Conservation (phyloP, 768 basidiomycete species). For the Boletus reticulatus region DNA sequence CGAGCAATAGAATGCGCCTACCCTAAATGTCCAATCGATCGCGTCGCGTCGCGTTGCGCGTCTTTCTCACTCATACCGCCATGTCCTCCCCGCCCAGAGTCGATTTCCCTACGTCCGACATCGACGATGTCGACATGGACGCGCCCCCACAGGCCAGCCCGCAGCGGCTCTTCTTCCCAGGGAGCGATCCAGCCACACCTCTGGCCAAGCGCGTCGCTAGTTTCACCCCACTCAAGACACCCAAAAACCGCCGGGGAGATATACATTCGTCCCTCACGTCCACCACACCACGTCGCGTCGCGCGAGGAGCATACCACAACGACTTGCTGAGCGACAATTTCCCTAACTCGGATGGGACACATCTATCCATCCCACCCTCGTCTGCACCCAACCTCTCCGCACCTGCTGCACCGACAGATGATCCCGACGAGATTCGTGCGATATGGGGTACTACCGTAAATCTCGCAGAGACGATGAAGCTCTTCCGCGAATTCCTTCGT, state of each 20-base stretch:
- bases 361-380: slow-evolving; percentile 56
- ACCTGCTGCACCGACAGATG: slow-evolving; percentile 59
- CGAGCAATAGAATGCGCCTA: slow-evolving; percentile 24
- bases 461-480: slow-evolving; percentile 85
- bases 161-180: slow-evolving; percentile 28
- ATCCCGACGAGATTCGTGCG: slow-evolving; percentile 82
- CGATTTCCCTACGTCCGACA: slow-evolving; percentile 61
- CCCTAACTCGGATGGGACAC: slow-evolving; percentile 57
- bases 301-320: slow-evolving; percentile 19
- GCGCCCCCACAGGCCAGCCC: slow-evolving; percentile 23
- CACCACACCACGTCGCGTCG: slow-evolving; percentile 24
- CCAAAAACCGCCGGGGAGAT: slow-evolving; percentile 38
- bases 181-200: slow-evolving; percentile 42
- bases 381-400: slow-evolving; percentile 58
- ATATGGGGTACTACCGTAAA: slow-evolving; percentile 99
- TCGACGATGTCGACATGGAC: slow-evolving; percentile 56
- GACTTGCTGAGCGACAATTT: slow-evolving; percentile 28
- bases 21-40: slow-evolving; percentile 49
- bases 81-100: slow-evolving; percentile 69
- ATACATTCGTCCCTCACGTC: slow-evolving; percentile 35
- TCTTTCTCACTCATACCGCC: slow-evolving; percentile 7
- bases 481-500: slow-evolving; percentile 84
- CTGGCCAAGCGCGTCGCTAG: slow-evolving; percentile 38
- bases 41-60: slow-evolving; percentile 51
- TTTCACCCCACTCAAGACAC: slow-evolving; percentile 38